Conservation (phyloP, 768 basidiomycete genomes). For the Strobilomyces echinocephalus region DNA sequence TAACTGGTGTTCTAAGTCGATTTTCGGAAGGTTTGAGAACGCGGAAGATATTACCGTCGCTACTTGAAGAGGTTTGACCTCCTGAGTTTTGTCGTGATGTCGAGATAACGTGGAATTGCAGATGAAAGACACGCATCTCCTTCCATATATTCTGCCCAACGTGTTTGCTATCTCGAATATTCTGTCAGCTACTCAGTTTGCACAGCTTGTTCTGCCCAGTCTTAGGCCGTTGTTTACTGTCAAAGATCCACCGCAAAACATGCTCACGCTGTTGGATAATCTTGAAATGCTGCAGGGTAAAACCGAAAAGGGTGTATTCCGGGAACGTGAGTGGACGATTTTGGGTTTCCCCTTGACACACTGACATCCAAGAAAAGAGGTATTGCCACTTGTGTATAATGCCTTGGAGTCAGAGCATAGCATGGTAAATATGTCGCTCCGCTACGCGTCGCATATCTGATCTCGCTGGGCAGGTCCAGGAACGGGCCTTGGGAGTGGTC, state of each 20-base stretch:
- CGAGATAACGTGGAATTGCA: conserved; percentile 26
- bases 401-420: conserved; percentile 95
- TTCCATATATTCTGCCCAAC: conserved; percentile 95
- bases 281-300: conserved; percentile 83
- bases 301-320: conserved; percentile 79
- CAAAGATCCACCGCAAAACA: conserved; percentile 96
- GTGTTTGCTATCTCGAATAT: conserved; percentile 84
- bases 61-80: conserved; percentile 82
- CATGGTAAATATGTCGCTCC: conserved; percentile 40
- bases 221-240: conserved; percentile 85
- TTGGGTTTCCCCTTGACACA: background rate
- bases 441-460: conserved; percentile 1
- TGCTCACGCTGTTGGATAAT: conserved; percentile 91
- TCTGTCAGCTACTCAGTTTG: conserved; percentile 77
- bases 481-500: conserved; percentile 77
- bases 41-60: conserved; percentile 85
- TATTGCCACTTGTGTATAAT: conserved; percentile 94
- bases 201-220: conserved; percentile 73
- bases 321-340: conserved; percentile 64
- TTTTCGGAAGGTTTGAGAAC: conserved; percentile 85
- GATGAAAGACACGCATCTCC: conserved; percentile 92
- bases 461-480: conserved; percentile 66
- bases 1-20: conserved; percentile 70
- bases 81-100: background rate
- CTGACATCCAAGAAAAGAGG: conserved; percentile 49